Evolutionary conservation across 2,329 filamentous ascomycete species (phyloP).

Genomic region (Fusarium dlaminii): DNA sequence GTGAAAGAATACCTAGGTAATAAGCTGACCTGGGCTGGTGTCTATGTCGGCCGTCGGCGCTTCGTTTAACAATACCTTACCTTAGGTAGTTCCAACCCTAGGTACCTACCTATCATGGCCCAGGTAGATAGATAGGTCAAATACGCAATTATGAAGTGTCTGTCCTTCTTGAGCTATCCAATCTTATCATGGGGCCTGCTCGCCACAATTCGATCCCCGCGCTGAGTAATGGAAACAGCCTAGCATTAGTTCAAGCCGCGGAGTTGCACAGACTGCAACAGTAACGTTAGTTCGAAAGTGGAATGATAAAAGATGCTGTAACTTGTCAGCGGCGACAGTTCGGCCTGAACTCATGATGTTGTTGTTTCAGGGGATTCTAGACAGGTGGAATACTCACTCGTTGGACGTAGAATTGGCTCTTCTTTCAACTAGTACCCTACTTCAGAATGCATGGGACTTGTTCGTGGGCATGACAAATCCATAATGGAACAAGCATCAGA

Average conservation of each 20-base stretch:
- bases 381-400: background rate
- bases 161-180: background rate
- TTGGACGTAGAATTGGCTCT: background rate
- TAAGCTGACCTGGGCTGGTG: background rate
- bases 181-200: slow-evolving; percentile 30
- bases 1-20: background rate
- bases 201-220: slow-evolving; percentile 27
- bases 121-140: background rate
- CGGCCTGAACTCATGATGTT: background rate
- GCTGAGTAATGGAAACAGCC: slow-evolving; percentile 30
- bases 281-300: background rate
- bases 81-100: background rate
- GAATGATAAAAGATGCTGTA: background rate
- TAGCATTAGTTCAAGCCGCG: slow-evolving; percentile 11
- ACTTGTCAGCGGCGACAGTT: background rate
- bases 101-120: slow-evolving; percentile 15
- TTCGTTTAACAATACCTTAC: background rate
- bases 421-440: background rate
- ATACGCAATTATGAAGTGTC: slow-evolving; percentile 26
- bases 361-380: background rate
- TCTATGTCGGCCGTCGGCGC: background rate
- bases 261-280: slow-evolving; percentile 14
- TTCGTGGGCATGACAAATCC: background rate
- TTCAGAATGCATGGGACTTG: background rate
- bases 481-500: background rate